These are phyloP conservation scores for Heracleum sosnowskyi DNA, from an alignment of 129 eudicot species.

Conservation along the genomic window DNA sequence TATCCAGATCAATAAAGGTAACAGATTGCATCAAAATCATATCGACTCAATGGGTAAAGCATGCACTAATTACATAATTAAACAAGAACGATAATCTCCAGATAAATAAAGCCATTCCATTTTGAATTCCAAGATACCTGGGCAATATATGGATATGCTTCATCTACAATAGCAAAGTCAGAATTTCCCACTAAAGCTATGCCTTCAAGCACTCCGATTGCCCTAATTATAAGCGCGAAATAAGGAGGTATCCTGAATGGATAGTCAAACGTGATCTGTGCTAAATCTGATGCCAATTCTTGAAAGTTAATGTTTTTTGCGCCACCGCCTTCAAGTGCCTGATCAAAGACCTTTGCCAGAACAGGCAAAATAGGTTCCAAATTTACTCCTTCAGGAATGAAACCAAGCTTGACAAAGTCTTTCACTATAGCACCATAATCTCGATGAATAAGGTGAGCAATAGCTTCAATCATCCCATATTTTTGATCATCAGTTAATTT, in stretches of 20 bases:
- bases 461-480: constrained; percentile 99
- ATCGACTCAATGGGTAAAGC: not conserved
- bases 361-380: constrained; percentile 96
- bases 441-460: constrained; percentile 96
- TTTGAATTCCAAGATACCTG: constrained; percentile 46
- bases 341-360: constrained; percentile 96
- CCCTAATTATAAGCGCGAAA: constrained; percentile 95
- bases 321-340: constrained; percentile 99
- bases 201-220: constrained; percentile 98
- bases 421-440: constrained; percentile 94
- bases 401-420: constrained; percentile 94
- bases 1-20: not conserved
- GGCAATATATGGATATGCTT: constrained; percentile 98
- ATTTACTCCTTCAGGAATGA: constrained; percentile 90
- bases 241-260: constrained; percentile 98
- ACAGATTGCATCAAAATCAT: not conserved
- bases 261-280: constrained; percentile 96
- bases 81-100: not conserved
- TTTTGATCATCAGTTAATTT: constrained; percentile 94
- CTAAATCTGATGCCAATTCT: constrained; percentile 94
- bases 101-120: too few relatives aligned
- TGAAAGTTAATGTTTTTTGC: constrained; percentile 96
- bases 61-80: not conserved
- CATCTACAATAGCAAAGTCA: constrained; percentile 97
- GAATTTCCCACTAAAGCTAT: constrained; percentile 98